A percentile compares a stretch with the other conserved stretches of the same genome.
phyloP scores from a whole-genome alignment of 2,329 filamentous ascomycete genomes.

The Arachnomyces sp. region DNA sequence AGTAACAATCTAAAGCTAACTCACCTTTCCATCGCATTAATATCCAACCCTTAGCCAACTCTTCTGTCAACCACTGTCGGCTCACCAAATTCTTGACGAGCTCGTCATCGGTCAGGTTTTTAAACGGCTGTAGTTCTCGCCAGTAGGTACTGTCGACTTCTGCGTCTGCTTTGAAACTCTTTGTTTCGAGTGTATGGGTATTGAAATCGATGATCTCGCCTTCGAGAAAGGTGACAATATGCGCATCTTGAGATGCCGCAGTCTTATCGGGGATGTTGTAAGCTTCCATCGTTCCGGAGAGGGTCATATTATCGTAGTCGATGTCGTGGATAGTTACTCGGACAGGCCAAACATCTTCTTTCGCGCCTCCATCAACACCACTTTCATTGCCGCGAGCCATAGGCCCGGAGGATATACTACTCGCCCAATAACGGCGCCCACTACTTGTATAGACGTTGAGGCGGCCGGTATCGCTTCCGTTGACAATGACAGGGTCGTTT shows the following conservation, averaged over 20 bases:
- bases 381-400: conserved; percentile 14
- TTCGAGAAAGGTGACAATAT: conserved; percentile 54
- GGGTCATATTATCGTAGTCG: conserved; percentile 53
- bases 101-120: conserved; percentile 36
- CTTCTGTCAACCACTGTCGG: conserved; percentile 36
- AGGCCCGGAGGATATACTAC: conserved; percentile 11
- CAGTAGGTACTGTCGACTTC: conserved; percentile 43
- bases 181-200: conserved; percentile 40
- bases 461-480: conserved; percentile 25
- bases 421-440: conserved; percentile 30
- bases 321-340: conserved; percentile 59
- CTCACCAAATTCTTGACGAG: conserved; percentile 38
- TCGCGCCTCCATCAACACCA: conserved; percentile 10
- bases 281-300: conserved; percentile 63
- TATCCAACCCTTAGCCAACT: conserved; percentile 39
- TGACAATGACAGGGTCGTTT: conserved; percentile 28
- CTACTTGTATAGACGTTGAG: conserved; percentile 31
- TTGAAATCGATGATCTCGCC: conserved; percentile 62
- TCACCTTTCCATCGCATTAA: conserved; percentile 47
- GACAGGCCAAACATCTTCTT: conserved; percentile 59
- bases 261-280: conserved; percentile 57
- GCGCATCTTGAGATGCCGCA: conserved; percentile 30
- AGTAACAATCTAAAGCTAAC: conserved; percentile 9
- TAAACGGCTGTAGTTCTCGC: conserved; percentile 42
- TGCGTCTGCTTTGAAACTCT: conserved; percentile 39